These are phyloP conservation scores for Pascua guehoae DNA, from an alignment of 1,284 basidiomycete species.

Conservation along the genomic window DNA sequence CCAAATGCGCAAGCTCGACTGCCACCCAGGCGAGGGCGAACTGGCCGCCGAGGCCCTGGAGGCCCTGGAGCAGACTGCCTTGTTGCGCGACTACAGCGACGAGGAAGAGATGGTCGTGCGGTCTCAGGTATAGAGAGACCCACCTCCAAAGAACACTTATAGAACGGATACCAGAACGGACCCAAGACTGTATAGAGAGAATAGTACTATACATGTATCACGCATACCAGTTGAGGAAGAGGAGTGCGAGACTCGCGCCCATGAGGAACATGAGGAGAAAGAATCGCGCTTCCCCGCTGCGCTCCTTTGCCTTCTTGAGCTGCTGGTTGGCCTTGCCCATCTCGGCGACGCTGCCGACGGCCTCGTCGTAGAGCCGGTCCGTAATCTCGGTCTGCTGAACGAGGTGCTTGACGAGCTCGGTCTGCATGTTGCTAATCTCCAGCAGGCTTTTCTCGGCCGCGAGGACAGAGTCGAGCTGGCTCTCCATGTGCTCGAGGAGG, in stretches of 20 bases:
- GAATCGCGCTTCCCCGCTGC: conserved; percentile 53
- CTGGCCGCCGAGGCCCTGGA: conserved; percentile 26
- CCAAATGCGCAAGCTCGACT: conserved; percentile 44
- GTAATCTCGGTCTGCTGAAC: conserved; percentile 56
- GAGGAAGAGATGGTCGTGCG: conserved; percentile 18
- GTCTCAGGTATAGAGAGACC: background rate
- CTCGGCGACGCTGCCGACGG: conserved; percentile 53
- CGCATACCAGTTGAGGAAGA: conserved; percentile 56
- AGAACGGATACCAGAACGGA: background rate
- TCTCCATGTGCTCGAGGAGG: conserved; percentile 53
- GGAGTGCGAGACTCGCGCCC: conserved; percentile 52
- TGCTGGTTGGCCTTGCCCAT: conserved; percentile 56
- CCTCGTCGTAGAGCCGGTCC: conserved; percentile 55
- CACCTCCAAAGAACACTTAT: background rate
- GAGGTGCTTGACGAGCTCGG: conserved; percentile 55
- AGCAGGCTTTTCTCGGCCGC: conserved; percentile 54
- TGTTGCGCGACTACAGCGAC: conserved; percentile 34
- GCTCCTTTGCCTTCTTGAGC: conserved; percentile 54
- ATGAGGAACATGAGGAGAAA: conserved; percentile 56
- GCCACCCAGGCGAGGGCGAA: conserved; percentile 28
- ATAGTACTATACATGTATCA: conserved; percentile 8
- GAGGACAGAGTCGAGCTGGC: conserved; percentile 52
- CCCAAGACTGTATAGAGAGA: background rate
- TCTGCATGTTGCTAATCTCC: conserved; percentile 57
- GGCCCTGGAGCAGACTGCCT: conserved; percentile 32